These are phyloP conservation scores for Pleurotus sapidus DNA, from an alignment of 768 basidiomycete species.

Conservation along the genomic window DNA sequence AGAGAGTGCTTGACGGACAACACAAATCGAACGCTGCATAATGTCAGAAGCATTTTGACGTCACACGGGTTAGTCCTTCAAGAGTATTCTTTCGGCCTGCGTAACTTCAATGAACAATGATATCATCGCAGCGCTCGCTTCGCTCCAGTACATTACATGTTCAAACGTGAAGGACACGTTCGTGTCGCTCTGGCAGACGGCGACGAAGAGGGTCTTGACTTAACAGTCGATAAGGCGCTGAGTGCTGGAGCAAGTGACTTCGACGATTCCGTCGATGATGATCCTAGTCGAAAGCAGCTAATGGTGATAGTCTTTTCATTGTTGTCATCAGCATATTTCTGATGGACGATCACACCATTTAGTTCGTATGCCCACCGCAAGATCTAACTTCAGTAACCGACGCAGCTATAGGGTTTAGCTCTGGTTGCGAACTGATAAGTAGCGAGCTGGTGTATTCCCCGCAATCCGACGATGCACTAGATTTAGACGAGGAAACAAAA, in stretches of 20 bases:
- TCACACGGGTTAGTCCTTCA: slow-evolving; percentile 39
- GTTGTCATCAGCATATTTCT: neutral
- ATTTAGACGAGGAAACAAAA: slow-evolving; percentile 32
- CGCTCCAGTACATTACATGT: slow-evolving; percentile 66
- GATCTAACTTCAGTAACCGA: slow-evolving; percentile 35
- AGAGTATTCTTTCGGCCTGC: neutral
- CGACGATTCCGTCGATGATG: slow-evolving; percentile 30
- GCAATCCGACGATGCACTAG: slow-evolving; percentile 31
- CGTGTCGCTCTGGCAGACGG: slow-evolving; percentile 35
- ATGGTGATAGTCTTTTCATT: slow-evolving; percentile 14
- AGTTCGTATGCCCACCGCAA: slow-evolving; percentile 47
- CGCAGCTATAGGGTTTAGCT: slow-evolving; percentile 23
- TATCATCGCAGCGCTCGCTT: slow-evolving; percentile 48
- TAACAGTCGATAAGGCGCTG: slow-evolving; percentile 38
- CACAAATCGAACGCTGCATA: slow-evolving; percentile 56
- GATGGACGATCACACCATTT: neutral
- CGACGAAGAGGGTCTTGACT: slow-evolving; percentile 26
- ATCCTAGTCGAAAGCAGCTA: neutral
- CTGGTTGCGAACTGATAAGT: slow-evolving; percentile 30
- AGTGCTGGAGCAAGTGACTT: slow-evolving; percentile 43
- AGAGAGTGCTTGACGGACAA: slow-evolving; percentile 68
- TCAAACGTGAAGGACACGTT: slow-evolving; percentile 52
- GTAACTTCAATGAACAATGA: neutral
- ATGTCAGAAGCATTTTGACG: slow-evolving; percentile 49
- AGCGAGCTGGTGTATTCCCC: slow-evolving; percentile 59